Base-by-base conservation (phyloP, 169 alveolate species). In the Babesia ovis region DNA sequence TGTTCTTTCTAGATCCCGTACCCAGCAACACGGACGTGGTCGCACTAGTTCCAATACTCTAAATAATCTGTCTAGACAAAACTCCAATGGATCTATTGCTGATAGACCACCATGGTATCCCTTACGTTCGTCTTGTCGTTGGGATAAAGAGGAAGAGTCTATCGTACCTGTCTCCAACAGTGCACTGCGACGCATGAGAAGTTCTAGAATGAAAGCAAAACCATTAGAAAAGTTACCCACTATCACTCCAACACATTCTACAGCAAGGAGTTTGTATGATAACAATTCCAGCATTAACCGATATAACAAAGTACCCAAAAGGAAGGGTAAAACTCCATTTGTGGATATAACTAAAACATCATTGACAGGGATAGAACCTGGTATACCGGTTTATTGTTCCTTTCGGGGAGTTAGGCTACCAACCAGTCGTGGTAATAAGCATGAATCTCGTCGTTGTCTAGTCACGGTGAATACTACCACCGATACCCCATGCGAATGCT, bases 51-150 rank as follows among this genome's bases (percentile, higher is more conserved):
- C 22, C 11, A 2, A 25, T 16, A 9, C 29, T 14, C 2, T 18
- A 22, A 4, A 8, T 27, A 18, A 22, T 56, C 39, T 9, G 35
- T 5, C 32, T 14, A 32, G 1, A 4, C 18, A 3, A 3, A 32
- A 55, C 23, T 14, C 25, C 4, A 55, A 9, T 5, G 46, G 43
- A 55, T 11, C 39, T 55, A 27, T 5, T n/a, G 46, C 18, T 14
- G 64, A 29, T 6, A 20, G 74, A 1, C 59, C 59, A 3, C 74
- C 74, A 42, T 64, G 74, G 74, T 27, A 64, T 27, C 74, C 62
- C 4, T 4, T 46, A 22, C 59, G 74, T 0, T 64, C 74, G 3
- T 5, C 60, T 0, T 14, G 23, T 39, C 12, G 74, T 34, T 12
- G 59, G 12, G 62, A 45, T 9, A 2, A 4, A 4, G 11, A 48